A percentile compares a stretch with the other conserved stretches of the same genome.
These are phyloP conservation scores for Talaromyces borbonicus DNA, from an alignment of 495 filamentous ascomycete species.

Conservation along the genomic window DNA sequence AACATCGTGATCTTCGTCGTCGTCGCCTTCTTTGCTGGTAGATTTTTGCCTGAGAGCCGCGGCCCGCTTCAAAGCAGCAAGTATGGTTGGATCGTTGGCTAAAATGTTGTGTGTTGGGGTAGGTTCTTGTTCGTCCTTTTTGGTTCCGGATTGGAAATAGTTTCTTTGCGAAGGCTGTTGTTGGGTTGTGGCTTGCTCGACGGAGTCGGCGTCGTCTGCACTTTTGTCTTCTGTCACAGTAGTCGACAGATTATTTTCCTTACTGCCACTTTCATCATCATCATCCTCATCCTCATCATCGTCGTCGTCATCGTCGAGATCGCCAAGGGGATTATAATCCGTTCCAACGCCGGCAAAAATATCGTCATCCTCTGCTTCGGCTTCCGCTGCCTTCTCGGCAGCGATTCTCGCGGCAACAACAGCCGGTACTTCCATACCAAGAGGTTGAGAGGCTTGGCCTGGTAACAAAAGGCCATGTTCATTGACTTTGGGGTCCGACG, in stretches of 20 bases:
- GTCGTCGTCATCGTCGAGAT: constrained; percentile 46
- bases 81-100: constrained; percentile 61
- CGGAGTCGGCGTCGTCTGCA: constrained; percentile 10
- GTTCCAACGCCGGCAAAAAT: constrained; percentile 85
- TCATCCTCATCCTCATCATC: constrained; percentile 43
- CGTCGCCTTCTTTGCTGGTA: constrained; percentile 4
- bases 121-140: constrained; percentile 32
- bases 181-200: constrained; percentile 5
- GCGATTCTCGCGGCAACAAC: constrained; percentile 24
- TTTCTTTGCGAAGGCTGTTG: constrained; percentile 25
- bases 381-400: constrained; percentile 29
- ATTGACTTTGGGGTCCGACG: constrained; percentile 23
- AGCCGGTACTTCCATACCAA: constrained; percentile 73
- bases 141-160: constrained; percentile 29
- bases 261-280: constrained; percentile 24
- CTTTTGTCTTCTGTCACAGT: constrained; percentile 6
- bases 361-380: constrained; percentile 48
- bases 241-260: too few relatives aligned
- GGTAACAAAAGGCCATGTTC: constrained; percentile 49
- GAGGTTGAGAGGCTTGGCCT: constrained; percentile 52
- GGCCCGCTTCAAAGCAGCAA: constrained; percentile 79
- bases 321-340: constrained; percentile 83
- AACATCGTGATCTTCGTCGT: constrained; percentile 13
- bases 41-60: constrained; percentile 54
- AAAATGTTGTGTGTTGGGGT: constrained; percentile 48